Evolutionary conservation across 73 alveolate species (phyloP).

Genomic region (Effrenium voratum): DNA sequence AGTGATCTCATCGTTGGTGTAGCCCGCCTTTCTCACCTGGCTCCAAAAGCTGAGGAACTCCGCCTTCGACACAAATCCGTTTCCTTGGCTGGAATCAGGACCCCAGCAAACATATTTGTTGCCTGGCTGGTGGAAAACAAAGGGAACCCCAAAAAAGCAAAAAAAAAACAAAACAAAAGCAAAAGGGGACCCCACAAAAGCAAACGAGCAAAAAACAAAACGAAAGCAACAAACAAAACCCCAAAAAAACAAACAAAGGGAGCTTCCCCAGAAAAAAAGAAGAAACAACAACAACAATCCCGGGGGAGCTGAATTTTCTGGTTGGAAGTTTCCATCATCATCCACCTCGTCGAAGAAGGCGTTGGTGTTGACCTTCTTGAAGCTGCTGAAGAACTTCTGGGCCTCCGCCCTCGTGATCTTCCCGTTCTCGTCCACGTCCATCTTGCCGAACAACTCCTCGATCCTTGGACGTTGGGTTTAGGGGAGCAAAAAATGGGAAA

Average conservation of each 20-base stretch:
- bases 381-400: too few species aligned
- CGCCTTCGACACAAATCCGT: background rate
- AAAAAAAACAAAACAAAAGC: background rate
- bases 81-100: background rate
- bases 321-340: constrained; percentile 15
- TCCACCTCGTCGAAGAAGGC: constrained; percentile 53
- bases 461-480: too few species aligned
- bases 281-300: background rate
- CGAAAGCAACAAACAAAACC: background rate
- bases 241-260: background rate
- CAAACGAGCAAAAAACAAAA: background rate
- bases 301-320: background rate
- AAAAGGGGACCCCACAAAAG: background rate
- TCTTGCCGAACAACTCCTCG: constrained; percentile 54
- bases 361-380: constrained; percentile 32
- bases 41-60: constrained; percentile 47
- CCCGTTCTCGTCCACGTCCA: constrained; percentile 2
- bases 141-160: background rate
- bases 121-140: background rate
- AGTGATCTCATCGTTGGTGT: constrained; percentile 27
- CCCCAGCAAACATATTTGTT: background rate
- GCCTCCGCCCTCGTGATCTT: constrained; percentile 48
- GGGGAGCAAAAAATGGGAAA: too few species aligned
- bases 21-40: constrained; percentile 14
- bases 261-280: background rate